A percentile compares a stretch with the other conserved stretches of the same genome.
These are phyloP conservation scores for Omphalotus olearius DNA, from an alignment of 1,284 basidiomycete species.

Conservation along the genomic window DNA sequence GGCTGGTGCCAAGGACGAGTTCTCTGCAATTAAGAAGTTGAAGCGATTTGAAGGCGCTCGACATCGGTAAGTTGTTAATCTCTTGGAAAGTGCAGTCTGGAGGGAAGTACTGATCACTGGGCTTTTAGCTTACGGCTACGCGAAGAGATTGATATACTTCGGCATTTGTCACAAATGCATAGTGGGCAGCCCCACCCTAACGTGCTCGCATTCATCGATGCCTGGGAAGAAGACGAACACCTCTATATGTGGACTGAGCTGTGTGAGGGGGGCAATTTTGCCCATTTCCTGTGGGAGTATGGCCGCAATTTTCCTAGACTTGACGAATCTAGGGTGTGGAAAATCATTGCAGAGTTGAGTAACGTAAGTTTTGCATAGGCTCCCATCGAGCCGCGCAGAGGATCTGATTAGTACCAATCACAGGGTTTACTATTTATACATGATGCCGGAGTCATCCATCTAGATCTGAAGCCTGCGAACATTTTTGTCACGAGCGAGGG, in stretches of 20 bases:
- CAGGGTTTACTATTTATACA: slow-evolving; percentile 92
- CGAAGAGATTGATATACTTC: slow-evolving; percentile 94
- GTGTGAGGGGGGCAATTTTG: slow-evolving; percentile 90
- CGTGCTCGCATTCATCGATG: slow-evolving; percentile 89
- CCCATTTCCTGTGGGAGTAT: slow-evolving; percentile 91
- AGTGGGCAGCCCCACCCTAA: slow-evolving; percentile 56
- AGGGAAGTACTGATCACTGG: slow-evolving; percentile 18
- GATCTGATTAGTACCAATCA: slow-evolving; percentile 17
- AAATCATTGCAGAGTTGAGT: slow-evolving; percentile 89
- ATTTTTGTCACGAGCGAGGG: slow-evolving; percentile 90
- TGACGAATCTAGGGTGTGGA: slow-evolving; percentile 96
- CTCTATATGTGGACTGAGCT: slow-evolving; percentile 95
- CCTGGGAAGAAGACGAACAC: slow-evolving; percentile 93
- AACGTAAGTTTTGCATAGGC: slow-evolving; percentile 55
- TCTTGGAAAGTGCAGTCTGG: slow-evolving; percentile 3
- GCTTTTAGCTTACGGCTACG: slow-evolving; percentile 72
- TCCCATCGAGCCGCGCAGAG: slow-evolving; percentile 21
- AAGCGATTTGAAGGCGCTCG: slow-evolving; percentile 89
- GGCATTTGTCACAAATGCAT: slow-evolving; percentile 57
- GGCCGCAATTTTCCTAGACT: slow-evolving; percentile 81
- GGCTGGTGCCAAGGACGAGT: slow-evolving; percentile 41
- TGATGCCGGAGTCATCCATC: slow-evolving; percentile 84
- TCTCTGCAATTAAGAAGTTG: slow-evolving; percentile 93
- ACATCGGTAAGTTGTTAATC: slow-evolving; percentile 66
- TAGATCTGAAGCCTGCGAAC: slow-evolving; percentile 98